A percentile compares a stretch with the other conserved stretches of the same genome.
phyloP scores from a whole-genome alignment of 257 asterid genomes.

The Lycium ferocissimum region DNA sequence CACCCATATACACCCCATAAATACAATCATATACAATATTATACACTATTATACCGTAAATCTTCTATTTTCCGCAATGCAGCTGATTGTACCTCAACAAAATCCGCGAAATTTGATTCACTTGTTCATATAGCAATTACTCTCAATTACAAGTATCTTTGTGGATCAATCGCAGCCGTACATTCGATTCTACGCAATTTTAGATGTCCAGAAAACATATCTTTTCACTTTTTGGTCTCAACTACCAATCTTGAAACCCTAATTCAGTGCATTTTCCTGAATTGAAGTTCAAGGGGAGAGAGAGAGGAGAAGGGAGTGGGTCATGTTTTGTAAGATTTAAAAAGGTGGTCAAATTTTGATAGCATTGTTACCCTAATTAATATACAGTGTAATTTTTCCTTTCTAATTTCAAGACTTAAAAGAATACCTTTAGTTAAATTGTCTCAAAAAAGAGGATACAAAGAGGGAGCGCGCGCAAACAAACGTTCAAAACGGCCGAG shows the following conservation, averaged over 20 bases:
- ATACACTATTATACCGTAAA: neutral
- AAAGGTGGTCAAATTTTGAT: no score
- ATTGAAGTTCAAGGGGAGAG: slow-evolving; percentile 28
- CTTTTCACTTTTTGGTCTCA: slow-evolving; percentile 35
- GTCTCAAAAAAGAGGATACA: no score
- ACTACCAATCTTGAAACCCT: slow-evolving; percentile 28
- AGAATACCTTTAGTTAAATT: no score
- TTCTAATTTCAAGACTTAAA: no score
- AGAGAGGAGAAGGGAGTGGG: no score
- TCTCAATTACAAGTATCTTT: slow-evolving; percentile 32
- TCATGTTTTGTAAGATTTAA: no score
- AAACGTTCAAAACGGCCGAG: slow-evolving; percentile 9
- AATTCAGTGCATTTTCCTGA: slow-evolving; percentile 37
- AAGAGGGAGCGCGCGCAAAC: neutral
- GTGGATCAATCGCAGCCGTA: slow-evolving; percentile 37
- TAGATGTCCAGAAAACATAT: slow-evolving; percentile 31
- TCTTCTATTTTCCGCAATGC: slow-evolving; percentile 28
- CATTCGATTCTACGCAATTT: slow-evolving; percentile 35
- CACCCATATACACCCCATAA: no score
- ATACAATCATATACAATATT: no score
- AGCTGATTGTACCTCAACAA: slow-evolving; percentile 31
- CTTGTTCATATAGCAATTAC: slow-evolving; percentile 35
- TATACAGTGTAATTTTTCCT: no score
- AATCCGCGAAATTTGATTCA: slow-evolving; percentile 28
- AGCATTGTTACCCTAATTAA: no score